Evolutionary conservation across 164 flowering plant genomes (phyloP), one percentile per base, ranked within the genome.

Genomic region (Warburgia ugandensis): DNA sequence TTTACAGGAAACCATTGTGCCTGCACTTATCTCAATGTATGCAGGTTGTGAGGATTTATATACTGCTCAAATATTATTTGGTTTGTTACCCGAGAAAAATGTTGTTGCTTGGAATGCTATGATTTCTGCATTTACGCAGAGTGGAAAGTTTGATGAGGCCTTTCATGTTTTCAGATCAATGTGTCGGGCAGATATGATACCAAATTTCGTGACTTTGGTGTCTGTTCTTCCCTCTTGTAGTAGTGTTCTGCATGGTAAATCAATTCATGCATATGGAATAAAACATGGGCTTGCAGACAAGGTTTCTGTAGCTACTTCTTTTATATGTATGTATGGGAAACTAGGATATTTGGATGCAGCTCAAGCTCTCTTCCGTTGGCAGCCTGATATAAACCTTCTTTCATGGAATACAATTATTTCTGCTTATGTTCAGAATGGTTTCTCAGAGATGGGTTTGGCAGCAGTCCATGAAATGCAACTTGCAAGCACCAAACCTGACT

Each of bases 391-490:
- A 45, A 50, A 33, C 52, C 41, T 45, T n/a, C 49, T 54, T 8
- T 54, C 54, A 4, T 61, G 65, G 54, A 61, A 61, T 42, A 48
- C 65, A 17, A 47, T 54, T 43, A 23, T 61, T 10, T 54, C 58
- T 25, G 58, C 53, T 11, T 61, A 54, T 40, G 46, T 62, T 28
- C 52, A 51, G 29, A 56, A 62, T 56, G 66, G 60, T 45, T 41
- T 51, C 30, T 22, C 28, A 58, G 58, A 60, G 0, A 38, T 26
- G 44, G 48, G 77, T 59, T 52, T 80, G 44, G 57, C 23, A 40
- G 56, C 63, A n/a, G 68, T 75, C 44, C 42, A 39, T 30, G 51
- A 66, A 38, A 69, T 80, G 82, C 78, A 65, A 52, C 21, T 58
- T 20, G 46, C 51, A 28, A 75, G 81, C 48, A 48, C 59, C 7